Conservation (phyloP, 352 stramenopile genomes). For the Globisporangium megalacanthum region DNA sequence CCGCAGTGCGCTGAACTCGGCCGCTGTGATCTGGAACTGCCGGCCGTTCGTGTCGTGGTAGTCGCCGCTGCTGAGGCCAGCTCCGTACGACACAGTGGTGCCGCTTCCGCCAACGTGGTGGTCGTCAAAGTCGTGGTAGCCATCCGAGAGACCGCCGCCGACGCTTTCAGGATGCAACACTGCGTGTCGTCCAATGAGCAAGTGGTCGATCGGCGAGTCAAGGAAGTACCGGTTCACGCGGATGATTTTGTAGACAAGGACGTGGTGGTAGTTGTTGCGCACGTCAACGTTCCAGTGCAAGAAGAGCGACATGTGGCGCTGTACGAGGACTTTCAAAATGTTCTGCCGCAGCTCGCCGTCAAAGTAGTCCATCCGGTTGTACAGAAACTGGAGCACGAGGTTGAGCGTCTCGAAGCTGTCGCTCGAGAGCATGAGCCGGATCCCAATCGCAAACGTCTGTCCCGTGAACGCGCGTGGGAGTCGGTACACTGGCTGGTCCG, state of each 20-base stretch:
- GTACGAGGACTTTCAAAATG: conserved; percentile 63
- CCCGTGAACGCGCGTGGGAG: conserved; percentile 40
- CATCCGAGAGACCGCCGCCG: conserved; percentile 12
- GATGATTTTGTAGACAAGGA: conserved; percentile 63
- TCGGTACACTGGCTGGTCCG: conserved; percentile 34
- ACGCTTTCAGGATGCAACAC: conserved; percentile 33
- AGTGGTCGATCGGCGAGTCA: conserved; percentile 56
- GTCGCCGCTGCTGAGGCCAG: conserved; percentile 5
- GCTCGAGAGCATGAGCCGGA: conserved; percentile 66
- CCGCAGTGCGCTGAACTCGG: conserved; percentile 41
- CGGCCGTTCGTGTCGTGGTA: conserved; percentile 5
- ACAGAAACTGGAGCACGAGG: conserved; percentile 60
- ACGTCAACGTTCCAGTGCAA: conserved; percentile 77
- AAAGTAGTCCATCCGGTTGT: conserved; percentile 69
- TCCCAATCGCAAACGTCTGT: conserved; percentile 44
- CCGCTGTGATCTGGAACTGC: conserved; percentile 23
- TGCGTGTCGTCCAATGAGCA: conserved; percentile 54
- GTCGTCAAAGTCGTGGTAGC: conserved; percentile 26
- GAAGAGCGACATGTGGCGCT: conserved; percentile 75
- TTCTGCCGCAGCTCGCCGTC: conserved; percentile 60
- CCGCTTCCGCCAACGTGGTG: conserved; percentile 4
- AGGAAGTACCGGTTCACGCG: conserved; percentile 57
- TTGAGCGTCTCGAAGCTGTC: conserved; percentile 72
- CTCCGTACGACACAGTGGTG: not conserved
- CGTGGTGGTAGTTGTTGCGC: conserved; percentile 62